Percentiles rank a stretch among this genome's conserved stretches.
phyloP scores from a whole-genome alignment of 164 flowering plant genomes.

The Macadamia integrifolia region DNA sequence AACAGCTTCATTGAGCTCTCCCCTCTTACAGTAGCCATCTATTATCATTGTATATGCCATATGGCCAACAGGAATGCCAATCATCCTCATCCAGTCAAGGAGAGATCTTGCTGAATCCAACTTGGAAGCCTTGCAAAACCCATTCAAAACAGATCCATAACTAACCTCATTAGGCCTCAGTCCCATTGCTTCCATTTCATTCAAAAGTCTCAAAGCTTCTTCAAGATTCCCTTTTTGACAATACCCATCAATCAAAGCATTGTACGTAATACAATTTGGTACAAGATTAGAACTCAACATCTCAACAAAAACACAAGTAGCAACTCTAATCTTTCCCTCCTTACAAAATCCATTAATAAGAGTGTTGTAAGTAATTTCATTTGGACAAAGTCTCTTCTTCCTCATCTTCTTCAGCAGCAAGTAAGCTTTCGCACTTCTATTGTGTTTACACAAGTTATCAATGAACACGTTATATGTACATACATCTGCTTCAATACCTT shows the following conservation, averaged over 20 bases:
- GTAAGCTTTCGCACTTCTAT: constrained; percentile 62
- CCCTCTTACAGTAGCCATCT: constrained; percentile 57
- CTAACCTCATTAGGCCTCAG: constrained; percentile 53
- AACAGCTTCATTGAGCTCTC: constrained; percentile 42
- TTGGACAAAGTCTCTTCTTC: constrained; percentile 50
- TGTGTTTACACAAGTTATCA: constrained; percentile 55
- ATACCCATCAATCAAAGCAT: constrained; percentile 62
- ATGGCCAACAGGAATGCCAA: constrained; percentile 32
- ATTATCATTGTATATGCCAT: constrained; percentile 53
- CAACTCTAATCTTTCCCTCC: constrained; percentile 66
- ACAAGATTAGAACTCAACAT: constrained; percentile 46
- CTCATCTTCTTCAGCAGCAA: constrained; percentile 70
- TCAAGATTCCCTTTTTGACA: constrained; percentile 44
- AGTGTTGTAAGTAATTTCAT: constrained; percentile 70
- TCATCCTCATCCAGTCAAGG: constrained; percentile 42
- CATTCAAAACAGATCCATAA: constrained; percentile 68
- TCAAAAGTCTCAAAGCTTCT: constrained; percentile 52
- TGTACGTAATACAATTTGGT: constrained; percentile 63
- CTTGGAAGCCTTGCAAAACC: constrained; percentile 51
- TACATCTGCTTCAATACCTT: constrained; percentile 66
- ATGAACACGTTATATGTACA: constrained; percentile 73
- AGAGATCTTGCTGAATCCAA: constrained; percentile 45
- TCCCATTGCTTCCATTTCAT: constrained; percentile 53
- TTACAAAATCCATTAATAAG: constrained; percentile 69
- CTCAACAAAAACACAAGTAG: constrained; percentile 47